Evolutionary conservation across 129 eudicot genomes (phyloP).

Genomic region (Flaveria ramosissima): DNA sequence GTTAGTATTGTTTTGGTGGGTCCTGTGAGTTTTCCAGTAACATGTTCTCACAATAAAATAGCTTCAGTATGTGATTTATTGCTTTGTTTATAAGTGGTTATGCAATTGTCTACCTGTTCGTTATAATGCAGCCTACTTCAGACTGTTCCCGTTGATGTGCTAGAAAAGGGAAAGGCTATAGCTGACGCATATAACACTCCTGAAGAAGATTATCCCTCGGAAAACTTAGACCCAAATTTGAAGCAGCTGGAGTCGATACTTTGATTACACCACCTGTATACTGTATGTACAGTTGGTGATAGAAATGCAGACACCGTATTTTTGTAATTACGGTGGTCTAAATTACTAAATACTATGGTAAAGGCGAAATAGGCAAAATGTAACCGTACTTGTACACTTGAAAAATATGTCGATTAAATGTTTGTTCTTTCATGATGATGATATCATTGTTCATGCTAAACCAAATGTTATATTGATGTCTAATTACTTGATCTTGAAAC

Average conservation of each 20-base stretch:
- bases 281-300: slow-evolving; percentile 23
- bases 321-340: slow-evolving; percentile 19
- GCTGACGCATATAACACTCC: slow-evolving; percentile 73
- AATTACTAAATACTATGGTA: slow-evolving; percentile 11
- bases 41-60: neutral
- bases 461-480: neutral
- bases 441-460: neutral
- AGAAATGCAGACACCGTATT: slow-evolving; percentile 9
- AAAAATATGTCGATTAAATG: neutral
- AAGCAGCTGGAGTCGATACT: slow-evolving; percentile 79
- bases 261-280: slow-evolving; percentile 31
- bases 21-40: too few species aligned
- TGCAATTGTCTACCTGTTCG: neutral
- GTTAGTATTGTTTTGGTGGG: too few species aligned
- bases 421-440: neutral
- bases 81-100: neutral
- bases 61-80: neutral
- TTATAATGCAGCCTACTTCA: slow-evolving; percentile 58
- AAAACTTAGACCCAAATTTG: slow-evolving; percentile 58
- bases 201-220: slow-evolving; percentile 44
- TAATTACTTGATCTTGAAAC: too few species aligned
- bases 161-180: slow-evolving; percentile 72
- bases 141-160: slow-evolving; percentile 77
- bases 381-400: neutral
- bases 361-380: slow-evolving; percentile 12